These are phyloP conservation scores for Pseudohalonectria lignicola DNA, from an alignment of 2,329 filamentous ascomycete species.

Conservation along the genomic window DNA sequence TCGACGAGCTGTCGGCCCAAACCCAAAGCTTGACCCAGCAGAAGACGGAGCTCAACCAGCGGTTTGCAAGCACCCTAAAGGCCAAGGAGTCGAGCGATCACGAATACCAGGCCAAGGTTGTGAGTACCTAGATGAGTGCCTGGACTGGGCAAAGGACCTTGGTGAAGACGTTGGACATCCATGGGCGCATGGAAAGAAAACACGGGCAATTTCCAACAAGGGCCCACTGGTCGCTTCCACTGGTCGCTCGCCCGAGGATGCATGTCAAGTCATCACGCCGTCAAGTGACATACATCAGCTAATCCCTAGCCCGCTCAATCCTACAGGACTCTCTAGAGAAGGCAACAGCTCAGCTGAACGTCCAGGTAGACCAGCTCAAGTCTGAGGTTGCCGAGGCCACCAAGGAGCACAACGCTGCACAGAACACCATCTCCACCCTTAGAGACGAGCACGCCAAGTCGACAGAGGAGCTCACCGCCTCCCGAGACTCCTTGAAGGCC, in stretches of 20 bases:
- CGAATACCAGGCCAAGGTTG: conserved; percentile 2
- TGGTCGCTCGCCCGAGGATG: no score
- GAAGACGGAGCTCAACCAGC: conserved; percentile 3
- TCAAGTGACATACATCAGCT: background rate
- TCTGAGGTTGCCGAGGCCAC: conserved; percentile 2
- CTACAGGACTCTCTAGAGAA: conserved; percentile 1
- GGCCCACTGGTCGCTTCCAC: no score
- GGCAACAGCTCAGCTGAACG: conserved; percentile 2
- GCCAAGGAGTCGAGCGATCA: conserved; percentile 3
- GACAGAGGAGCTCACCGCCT: conserved; percentile 1
- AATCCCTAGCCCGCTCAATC: background rate
- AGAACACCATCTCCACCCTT: conserved; percentile 5
- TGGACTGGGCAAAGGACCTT: background rate
- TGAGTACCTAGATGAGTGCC: background rate
- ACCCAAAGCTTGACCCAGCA: conserved; percentile 1
- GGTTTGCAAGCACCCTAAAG: background rate
- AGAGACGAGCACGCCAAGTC: conserved; percentile 3
- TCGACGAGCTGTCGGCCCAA: conserved; percentile 1
- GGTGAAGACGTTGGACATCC: background rate
- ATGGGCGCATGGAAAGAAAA: background rate
- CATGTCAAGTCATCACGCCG: background rate
- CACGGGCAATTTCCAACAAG: no score
- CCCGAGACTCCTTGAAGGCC: conserved; percentile 1
- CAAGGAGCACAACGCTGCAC: conserved; percentile 3
- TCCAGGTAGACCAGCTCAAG: conserved; percentile 4